Evolutionary conservation across 2,329 filamentous ascomycete species (phyloP).

Genomic region (Aureobasidium sp.): DNA sequence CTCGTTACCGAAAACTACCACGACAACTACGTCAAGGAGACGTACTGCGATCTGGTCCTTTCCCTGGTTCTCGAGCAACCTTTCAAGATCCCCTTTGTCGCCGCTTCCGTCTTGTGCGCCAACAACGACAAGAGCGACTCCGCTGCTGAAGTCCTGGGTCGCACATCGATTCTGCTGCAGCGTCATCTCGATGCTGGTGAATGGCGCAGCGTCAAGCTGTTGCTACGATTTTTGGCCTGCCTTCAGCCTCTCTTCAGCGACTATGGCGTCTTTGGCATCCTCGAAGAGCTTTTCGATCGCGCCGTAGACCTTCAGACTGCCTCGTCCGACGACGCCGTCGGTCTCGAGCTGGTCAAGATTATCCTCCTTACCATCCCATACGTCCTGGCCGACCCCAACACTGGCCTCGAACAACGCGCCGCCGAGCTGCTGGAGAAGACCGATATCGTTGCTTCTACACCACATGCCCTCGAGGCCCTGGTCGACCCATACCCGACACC

Average conservation of each 20-base stretch:
- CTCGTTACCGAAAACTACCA: slow-evolving; percentile 76
- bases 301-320: slow-evolving; percentile 91
- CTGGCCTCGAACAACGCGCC: slow-evolving; percentile 64
- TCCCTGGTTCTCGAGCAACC: slow-evolving; percentile 86
- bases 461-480: slow-evolving; percentile 72
- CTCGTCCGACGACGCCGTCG: slow-evolving; percentile 76
- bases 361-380: slow-evolving; percentile 94
- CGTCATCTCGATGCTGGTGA: slow-evolving; percentile 60
- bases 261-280: slow-evolving; percentile 73
- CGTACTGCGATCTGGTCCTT: slow-evolving; percentile 64
- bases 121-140: slow-evolving; percentile 73
- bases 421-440: slow-evolving; percentile 82
- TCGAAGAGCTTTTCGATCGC: slow-evolving; percentile 83
- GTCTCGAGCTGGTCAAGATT: slow-evolving; percentile 87
- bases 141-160: slow-evolving; percentile 59
- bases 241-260: slow-evolving; percentile 72
- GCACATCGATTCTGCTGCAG: slow-evolving; percentile 55
- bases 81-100: slow-evolving; percentile 90
- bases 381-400: slow-evolving; percentile 60
- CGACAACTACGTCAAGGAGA: slow-evolving; percentile 66
- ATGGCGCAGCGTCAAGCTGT: slow-evolving; percentile 87
- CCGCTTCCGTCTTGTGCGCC: slow-evolving; percentile 69
- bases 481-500: slow-evolving; percentile 68
- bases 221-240: slow-evolving; percentile 82
- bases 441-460: slow-evolving; percentile 84